Evolutionary conservation across 164 flowering plant genomes (phyloP).

Genomic region (Annona squamosa): DNA sequence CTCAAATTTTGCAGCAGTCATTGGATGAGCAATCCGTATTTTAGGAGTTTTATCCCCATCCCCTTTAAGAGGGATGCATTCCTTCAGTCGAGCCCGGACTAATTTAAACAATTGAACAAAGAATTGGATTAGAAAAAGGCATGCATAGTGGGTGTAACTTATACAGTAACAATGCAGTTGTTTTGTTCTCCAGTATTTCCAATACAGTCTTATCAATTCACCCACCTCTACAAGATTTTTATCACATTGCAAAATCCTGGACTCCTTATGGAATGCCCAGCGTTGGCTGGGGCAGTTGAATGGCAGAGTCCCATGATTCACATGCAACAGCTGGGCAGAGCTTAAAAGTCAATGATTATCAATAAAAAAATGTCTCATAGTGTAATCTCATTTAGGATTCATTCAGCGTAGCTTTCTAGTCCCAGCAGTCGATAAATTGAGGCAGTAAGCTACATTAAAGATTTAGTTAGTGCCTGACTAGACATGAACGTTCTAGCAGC

Average conservation of each 20-base stretch:
- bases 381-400: no score
- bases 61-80: conserved; percentile 64
- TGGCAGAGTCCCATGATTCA: not conserved
- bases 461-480: no score
- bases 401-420: no score
- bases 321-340: no score
- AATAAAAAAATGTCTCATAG: no score
- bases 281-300: not conserved
- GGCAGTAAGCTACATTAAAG: no score
- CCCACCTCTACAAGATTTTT: no score
- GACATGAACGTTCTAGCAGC: no score
- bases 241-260: not conserved
- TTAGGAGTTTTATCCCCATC: conserved; percentile 52
- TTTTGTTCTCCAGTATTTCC: not conserved
- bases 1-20: conserved; percentile 48
- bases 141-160: not conserved
- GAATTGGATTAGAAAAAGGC: not conserved
- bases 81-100: conserved; percentile 52
- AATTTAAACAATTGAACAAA: not conserved
- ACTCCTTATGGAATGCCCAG: not conserved
- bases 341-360: no score
- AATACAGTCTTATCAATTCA: no score
- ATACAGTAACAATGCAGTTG: not conserved
- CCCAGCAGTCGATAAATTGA: no score
- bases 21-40: conserved; percentile 67